Evolutionary conservation across 345 rosid genomes (phyloP).

Genomic region (Rubroshorea leprosula): DNA sequence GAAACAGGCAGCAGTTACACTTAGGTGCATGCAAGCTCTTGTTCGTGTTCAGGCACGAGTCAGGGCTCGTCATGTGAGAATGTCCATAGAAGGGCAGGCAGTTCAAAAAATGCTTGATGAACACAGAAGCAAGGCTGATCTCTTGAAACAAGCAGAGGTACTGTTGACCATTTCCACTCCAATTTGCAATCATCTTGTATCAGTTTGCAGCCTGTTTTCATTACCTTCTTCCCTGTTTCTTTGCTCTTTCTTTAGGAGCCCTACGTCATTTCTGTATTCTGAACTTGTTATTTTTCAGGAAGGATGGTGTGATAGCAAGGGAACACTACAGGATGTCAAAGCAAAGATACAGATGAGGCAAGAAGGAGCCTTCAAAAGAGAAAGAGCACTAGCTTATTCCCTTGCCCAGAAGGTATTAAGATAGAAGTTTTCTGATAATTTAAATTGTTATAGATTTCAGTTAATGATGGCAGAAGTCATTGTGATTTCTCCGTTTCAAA

Average conservation of each 20-base stretch:
- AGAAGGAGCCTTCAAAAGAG: constrained; percentile 89
- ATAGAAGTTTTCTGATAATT: background rate
- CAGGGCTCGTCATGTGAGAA: constrained; percentile 83
- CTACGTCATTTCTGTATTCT: too few relatives aligned
- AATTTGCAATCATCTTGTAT: too few relatives aligned
- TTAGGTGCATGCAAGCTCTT: constrained; percentile 96
- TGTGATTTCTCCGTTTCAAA: constrained; percentile 1
- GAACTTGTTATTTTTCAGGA: constrained; percentile 32
- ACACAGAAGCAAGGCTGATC: constrained; percentile 54
- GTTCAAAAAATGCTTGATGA: constrained; percentile 65
- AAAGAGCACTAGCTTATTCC: constrained; percentile 89
- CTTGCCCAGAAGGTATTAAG: constrained; percentile 88
- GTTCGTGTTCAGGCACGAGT: constrained; percentile 94
- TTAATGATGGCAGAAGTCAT: background rate
- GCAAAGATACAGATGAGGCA: constrained; percentile 73
- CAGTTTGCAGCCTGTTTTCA: too few relatives aligned
- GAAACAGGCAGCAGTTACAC: constrained; percentile 94
- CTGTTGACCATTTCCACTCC: too few relatives aligned
- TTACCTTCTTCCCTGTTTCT: too few relatives aligned
- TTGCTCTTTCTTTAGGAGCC: too few relatives aligned
- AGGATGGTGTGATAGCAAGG: constrained; percentile 94
- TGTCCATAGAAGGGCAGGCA: constrained; percentile 83
- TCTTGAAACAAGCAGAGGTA: constrained; percentile 80
- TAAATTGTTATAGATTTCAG: background rate
- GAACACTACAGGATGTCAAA: constrained; percentile 70